Percentiles rank a stretch among this genome's conserved stretches.
These are phyloP conservation scores for Cenchrus americanus DNA, from an alignment of 176 grass and related monocot genomes.

Conservation along the genomic window DNA sequence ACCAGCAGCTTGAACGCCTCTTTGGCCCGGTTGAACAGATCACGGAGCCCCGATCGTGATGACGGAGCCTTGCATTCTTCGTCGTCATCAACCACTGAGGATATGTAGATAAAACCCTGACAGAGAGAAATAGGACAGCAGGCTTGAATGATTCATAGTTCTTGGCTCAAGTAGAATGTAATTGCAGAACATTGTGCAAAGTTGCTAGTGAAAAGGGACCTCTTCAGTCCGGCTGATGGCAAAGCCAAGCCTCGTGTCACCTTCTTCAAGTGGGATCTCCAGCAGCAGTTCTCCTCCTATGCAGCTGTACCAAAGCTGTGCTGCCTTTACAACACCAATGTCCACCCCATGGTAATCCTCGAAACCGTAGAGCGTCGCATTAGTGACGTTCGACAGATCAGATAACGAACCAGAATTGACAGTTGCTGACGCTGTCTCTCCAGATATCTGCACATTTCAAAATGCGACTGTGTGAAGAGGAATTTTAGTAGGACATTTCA, in stretches of 20 bases:
- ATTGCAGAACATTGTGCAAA: background rate
- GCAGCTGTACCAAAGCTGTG: slow-evolving; percentile 71
- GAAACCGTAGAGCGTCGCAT: slow-evolving; percentile 74
- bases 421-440: slow-evolving; percentile 69
- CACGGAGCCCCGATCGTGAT: slow-evolving; percentile 65
- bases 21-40: slow-evolving; percentile 64
- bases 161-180: background rate
- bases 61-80: slow-evolving; percentile 52
- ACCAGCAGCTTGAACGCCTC: slow-evolving; percentile 63
- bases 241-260: slow-evolving; percentile 81
- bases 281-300: slow-evolving; percentile 61
- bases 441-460: slow-evolving; percentile 67
- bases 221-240: slow-evolving; percentile 75
- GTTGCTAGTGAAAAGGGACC: slow-evolving; percentile 39
- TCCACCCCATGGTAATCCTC: slow-evolving; percentile 90
- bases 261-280: slow-evolving; percentile 65
- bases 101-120: slow-evolving; percentile 92
- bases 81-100: slow-evolving; percentile 60
- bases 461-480: background rate
- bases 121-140: background rate
- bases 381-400: slow-evolving; percentile 64
- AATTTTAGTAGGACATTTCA: background rate
- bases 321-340: slow-evolving; percentile 82
- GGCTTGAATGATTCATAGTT: background rate
- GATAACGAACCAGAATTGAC: slow-evolving; percentile 72